Base-by-base conservation (phyloP, 768 basidiomycete species). In the Chalciporus sphaerocephalus region DNA sequence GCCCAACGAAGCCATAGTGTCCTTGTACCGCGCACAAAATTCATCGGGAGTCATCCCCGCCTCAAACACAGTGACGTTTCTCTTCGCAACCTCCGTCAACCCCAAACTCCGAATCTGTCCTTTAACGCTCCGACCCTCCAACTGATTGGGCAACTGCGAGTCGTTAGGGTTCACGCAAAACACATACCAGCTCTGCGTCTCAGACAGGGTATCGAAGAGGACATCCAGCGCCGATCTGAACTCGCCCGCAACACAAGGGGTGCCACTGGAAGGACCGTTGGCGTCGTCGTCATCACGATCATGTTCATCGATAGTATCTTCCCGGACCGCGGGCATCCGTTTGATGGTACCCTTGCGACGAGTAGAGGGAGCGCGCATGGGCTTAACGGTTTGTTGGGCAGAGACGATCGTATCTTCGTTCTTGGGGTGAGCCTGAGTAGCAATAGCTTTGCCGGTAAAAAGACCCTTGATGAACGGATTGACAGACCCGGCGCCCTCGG, bases 131-230 rank as follows among this genome's bases (percentile, higher is more conserved):
- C 93, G 75, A 10, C 90, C 88, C 70, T 98, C 95, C 42, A 97
- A 71, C 62, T 97, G 94, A 61, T 92, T 91, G 30, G 94, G 92
- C 16, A 97, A 69, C 60, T 95, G 95, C 20, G 91, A 85, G 68
- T 97, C 93, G 60, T 98, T 99, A 4, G 94, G 92, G 62, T 88
- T 92, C 55, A 98, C 68, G 59, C 92, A 96, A 67, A 95, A 91
- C 15, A 96, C 76, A 56, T 83, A 87, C 93, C 93, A 97, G 2
- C 81, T 70, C 68, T 93, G 87, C 13, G 91, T 87, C 56, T 96
- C 94, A 43, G 87, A 83, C 20, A 97, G 71, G 1, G 92, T 92
- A 52, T 87, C 80, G 53, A 97, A 88, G 13, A 96, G 74, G 0
- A 84, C 87, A 58, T 93, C 86, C 40, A 96, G 69, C 5, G 93